Evolutionary conservation across 257 asterid genomes (phyloP), one percentile per base, ranked within the genome.

Genomic region (Solanum pimpinellifolium): DNA sequence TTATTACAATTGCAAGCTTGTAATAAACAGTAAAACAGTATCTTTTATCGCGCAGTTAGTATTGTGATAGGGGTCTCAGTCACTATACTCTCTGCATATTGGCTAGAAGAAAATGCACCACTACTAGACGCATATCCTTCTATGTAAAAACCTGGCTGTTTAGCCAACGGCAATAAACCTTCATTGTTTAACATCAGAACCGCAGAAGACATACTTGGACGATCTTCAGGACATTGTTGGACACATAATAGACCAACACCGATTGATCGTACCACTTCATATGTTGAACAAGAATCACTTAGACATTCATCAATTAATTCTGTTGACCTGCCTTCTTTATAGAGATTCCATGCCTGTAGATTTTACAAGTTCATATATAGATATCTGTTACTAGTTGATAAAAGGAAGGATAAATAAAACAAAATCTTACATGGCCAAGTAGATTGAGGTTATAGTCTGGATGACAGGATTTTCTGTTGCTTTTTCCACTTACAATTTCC

Each of bases 181-280:
- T 90, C 89, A 65, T 81, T 89, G 85, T 90, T 86, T 20, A 91
- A 31, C 91, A 89, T 91, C 49, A 84, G 27, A 66, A 91, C 65
- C 33, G 49, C 90, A 16, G 86, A 87, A 25, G 91, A 83, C 93
- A 91, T 91, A 74, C 56, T 78, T 68, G 92, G 92, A 83, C 92
- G 88, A 29, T 84, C 92, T n/a, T 86, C 87, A 4, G 90, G 90
- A 75, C 85, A 49, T 47, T 84, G 85, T 41, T 91, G 93, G 31
- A 90, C 92, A 60, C 93, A 91, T 66, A 91, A 74, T 72, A 91
- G 76, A 14, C 92, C 93, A 6, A 90, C 92, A 18, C 88, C 84
- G 33, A 91, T 82, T 16, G 87, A 83, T 68, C 92, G 25, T 20
- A 84, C 77, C 18, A 90, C 89, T 88, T 91, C 88, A 6, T 16